Conservation (phyloP, 805 yeast genomes). For the Candida hungchunana region DNA sequence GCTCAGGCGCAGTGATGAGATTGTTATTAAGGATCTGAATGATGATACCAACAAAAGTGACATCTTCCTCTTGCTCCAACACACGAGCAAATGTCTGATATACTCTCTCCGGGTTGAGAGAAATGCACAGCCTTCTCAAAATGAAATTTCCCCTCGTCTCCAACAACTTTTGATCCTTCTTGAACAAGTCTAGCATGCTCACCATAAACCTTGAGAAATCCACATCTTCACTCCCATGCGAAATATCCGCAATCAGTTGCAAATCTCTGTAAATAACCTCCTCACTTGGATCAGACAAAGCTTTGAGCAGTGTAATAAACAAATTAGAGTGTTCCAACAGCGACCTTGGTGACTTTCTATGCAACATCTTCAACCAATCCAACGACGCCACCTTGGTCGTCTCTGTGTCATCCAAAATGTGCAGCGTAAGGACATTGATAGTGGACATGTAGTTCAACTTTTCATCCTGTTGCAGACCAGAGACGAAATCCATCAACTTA, state of each 20-base stretch:
- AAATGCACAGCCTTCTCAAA: constrained; percentile 75
- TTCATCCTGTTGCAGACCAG: constrained; percentile 25
- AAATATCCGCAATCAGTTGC: constrained; percentile 66
- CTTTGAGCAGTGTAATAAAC: constrained; percentile 71
- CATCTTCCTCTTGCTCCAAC: constrained; percentile 53
- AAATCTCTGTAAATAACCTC: constrained; percentile 73
- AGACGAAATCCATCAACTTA: constrained; percentile 47
- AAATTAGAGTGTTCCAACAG: constrained; percentile 56
- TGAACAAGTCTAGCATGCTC: constrained; percentile 65
- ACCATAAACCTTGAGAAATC: constrained; percentile 74
- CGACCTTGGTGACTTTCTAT: constrained; percentile 59
- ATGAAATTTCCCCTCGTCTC: constrained; percentile 79
- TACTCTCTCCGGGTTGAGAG: constrained; percentile 77
- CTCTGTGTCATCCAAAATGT: constrained; percentile 71
- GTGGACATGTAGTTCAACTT: constrained; percentile 52
- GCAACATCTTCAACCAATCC: constrained; percentile 86
- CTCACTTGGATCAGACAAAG: constrained; percentile 67
- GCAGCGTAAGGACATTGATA: constrained; percentile 66
- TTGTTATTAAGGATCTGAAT: constrained; percentile 86
- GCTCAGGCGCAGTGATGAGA: constrained; percentile 79
- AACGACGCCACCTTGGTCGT: constrained; percentile 77
- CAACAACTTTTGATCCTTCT: constrained; percentile 60
- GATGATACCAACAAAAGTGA: constrained; percentile 72
- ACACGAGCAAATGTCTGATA: constrained; percentile 78
- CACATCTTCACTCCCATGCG: constrained; percentile 65